Evolutionary conservation across 371 early-diverging fungal genomes (phyloP).

Genomic region (Mortierella sp.): DNA sequence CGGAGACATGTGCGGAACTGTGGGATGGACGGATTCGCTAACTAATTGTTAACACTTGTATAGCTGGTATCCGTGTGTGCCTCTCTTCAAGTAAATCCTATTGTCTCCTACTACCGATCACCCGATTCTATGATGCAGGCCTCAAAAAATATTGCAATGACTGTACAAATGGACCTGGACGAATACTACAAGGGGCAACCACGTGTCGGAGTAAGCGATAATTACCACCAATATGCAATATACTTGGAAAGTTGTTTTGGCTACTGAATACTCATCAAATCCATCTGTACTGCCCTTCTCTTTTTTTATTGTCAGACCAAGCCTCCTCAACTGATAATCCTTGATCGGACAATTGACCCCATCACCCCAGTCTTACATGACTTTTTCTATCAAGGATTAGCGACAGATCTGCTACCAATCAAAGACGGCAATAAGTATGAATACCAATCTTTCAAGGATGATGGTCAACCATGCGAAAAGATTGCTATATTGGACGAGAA

Average conservation of each 20-base stretch:
- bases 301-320: constrained; percentile 55
- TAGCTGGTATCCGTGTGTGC: constrained; percentile 81
- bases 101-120: constrained; percentile 87
- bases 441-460: constrained; percentile 58
- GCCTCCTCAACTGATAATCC: constrained; percentile 78
- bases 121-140: constrained; percentile 73
- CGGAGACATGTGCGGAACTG: background rate
- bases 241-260: background rate
- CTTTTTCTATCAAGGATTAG: constrained; percentile 95
- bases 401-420: constrained; percentile 84
- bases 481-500: constrained; percentile 66
- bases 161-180: constrained; percentile 81
- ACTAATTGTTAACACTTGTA: background rate
- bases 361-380: constrained; percentile 92
- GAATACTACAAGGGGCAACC: constrained; percentile 68
- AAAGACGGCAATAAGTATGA: constrained; percentile 80
- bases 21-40: background rate
- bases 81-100: constrained; percentile 86
- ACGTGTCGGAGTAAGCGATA: constrained; percentile 67
- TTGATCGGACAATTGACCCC: constrained; percentile 93
- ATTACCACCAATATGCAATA: background rate
- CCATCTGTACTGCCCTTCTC: background rate
- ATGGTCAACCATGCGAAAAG: constrained; percentile 52
- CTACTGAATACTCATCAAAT: background rate
- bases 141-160: constrained; percentile 73